Base-by-base conservation (phyloP, 805 yeast species). In the Crinitomyces ghanaensis region DNA sequence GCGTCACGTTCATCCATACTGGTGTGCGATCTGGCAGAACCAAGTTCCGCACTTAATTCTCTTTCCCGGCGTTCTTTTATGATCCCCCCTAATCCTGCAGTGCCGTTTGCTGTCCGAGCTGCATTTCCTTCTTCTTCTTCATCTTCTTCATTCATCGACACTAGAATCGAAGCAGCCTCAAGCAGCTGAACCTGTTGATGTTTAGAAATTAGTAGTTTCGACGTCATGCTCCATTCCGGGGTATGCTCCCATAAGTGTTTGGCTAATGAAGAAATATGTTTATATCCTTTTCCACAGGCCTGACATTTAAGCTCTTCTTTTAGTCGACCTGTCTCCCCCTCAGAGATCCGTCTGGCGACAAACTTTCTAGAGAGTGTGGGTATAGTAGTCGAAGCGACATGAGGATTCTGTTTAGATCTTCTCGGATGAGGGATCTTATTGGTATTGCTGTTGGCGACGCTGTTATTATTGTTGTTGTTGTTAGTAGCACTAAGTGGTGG, bases 191-290 rank as follows among this genome's bases (percentile, higher is more conserved):
- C 93, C 53, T 81, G 93, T 55, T 81, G 93, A 56, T 81, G 93
- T 54, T 81, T 81, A n/a, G 83, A 76, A 23, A 84, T 81, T 23
- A 78, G 62, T 34, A 83, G 61, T 52, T 79, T 80, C 44, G 81
- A 77, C 3, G 94, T 84, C 53, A 77, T 77, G 48, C 74, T 80
- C 95, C 95, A 83, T 51, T 84, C 94, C 0, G 94, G 93, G 0
- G 95, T 83, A 54, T 83, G 95, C 51, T 83, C 95, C 94, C 94
- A 83, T 25, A 83, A 58, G 57, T 82, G 93, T 54, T 82, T 82
- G 2, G 93, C 91, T 39, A 82, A 65, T n/a, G 86, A 77, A 1
- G 85, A 75, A 4, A 83, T 78, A 58, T 83, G 95, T 53, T 82
- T 84, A 53, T 83, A 83, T 15, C 91, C 93, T 55, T 83, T 83